Evolutionary conservation across 1,139 yeast species (phyloP).

Genomic region (Candida sp.): DNA sequence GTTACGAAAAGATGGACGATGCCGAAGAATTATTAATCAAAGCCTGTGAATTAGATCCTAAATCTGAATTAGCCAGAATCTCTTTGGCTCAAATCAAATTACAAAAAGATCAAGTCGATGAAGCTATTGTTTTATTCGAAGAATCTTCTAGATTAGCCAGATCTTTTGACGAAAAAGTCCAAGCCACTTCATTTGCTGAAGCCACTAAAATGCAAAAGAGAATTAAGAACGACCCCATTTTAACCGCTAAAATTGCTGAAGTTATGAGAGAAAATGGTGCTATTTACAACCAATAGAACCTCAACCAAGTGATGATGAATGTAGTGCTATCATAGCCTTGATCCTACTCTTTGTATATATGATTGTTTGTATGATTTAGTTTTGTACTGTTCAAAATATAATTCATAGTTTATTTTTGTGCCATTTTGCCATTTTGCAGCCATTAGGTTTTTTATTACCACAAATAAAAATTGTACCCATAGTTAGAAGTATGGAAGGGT

Average conservation of each 20-base stretch:
- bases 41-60: conserved; percentile 84
- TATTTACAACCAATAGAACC: conserved; percentile 5
- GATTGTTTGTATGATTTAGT: conserved; percentile 2
- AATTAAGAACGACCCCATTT: conserved; percentile 63
- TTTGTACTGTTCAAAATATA: background rate
- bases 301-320: conserved; percentile 6
- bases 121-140: conserved; percentile 79
- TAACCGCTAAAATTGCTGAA: conserved; percentile 44
- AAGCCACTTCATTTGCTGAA: conserved; percentile 90
- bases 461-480: too few relatives aligned
- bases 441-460: background rate
- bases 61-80: conserved; percentile 84
- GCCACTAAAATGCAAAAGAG: conserved; percentile 82
- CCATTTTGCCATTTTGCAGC: conserved; percentile 3
- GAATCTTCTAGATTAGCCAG: conserved; percentile 81
- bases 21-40: conserved; percentile 68
- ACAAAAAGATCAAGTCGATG: conserved; percentile 78
- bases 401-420: background rate
- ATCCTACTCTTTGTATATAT: conserved; percentile 2
- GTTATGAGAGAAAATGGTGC: conserved; percentile 34
- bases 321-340: conserved; percentile 2
- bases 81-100: conserved; percentile 88
- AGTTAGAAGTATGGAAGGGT: too few relatives aligned
- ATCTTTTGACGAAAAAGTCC: conserved; percentile 81
- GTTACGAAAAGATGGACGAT: conserved; percentile 49